Evolutionary conservation across 352 stramenopile species (phyloP).

Genomic region (Phytophthora ohioensis): DNA sequence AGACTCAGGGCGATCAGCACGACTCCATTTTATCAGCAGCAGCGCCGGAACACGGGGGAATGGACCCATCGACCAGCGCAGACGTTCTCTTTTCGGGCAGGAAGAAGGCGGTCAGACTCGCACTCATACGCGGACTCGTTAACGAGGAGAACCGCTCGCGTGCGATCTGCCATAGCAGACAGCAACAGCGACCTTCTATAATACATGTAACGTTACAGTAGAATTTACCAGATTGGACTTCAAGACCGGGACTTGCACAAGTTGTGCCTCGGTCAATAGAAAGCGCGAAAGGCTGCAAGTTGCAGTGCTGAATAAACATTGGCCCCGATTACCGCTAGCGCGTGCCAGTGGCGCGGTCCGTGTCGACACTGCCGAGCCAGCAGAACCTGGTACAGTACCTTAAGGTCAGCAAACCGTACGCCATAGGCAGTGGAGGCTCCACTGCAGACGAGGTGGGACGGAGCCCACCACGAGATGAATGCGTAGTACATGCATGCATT

Average conservation of each 20-base stretch:
- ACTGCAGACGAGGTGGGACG: too few species aligned
- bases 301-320: neutral
- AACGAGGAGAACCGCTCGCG: too few species aligned
- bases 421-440: too few species aligned
- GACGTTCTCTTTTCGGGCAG: neutral
- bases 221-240: too few species aligned
- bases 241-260: too few species aligned
- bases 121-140: neutral
- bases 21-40: slow-evolving; percentile 4
- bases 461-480: too few species aligned
- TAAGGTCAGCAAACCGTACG: too few species aligned
- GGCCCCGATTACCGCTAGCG: neutral
- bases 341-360: neutral
- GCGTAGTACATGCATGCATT: neutral
- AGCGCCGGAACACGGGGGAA: neutral
- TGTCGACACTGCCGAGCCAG: too few species aligned
- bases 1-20: neutral
- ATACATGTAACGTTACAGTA: too few species aligned
- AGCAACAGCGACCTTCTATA: too few species aligned
- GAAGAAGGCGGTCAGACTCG: neutral
- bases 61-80: neutral
- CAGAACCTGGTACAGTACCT: too few species aligned
- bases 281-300: neutral
- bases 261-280: neutral
- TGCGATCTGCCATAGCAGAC: too few species aligned